Conservation (phyloP, 192 early-diverging fungal genomes). For the Helicostylum pulchrum region DNA sequence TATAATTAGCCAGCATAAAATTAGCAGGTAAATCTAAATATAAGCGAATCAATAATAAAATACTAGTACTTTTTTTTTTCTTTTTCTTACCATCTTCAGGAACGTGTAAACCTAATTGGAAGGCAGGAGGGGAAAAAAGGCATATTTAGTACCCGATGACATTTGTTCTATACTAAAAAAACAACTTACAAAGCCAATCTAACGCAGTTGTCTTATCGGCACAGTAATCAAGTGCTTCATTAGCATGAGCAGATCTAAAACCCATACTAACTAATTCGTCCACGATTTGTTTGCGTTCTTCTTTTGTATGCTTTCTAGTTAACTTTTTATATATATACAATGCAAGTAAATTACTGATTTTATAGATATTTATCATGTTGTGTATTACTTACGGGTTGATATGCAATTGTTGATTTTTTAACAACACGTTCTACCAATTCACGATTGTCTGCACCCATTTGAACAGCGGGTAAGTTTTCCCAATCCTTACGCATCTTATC, state of each 20-base stretch:
- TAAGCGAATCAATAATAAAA: not conserved
- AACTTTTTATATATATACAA: not conserved
- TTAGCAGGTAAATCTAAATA: conserved; percentile 47
- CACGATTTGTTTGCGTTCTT: conserved; percentile 12
- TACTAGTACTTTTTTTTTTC: not conserved
- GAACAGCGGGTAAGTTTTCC: conserved; percentile 61
- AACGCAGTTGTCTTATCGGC: conserved; percentile 48
- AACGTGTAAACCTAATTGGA: conserved; percentile 62
- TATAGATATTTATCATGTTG: conserved; percentile 22
- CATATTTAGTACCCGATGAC: not conserved
- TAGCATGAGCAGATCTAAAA: conserved; percentile 68
- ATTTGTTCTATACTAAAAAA: not conserved
- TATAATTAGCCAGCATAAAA: conserved; percentile 51
- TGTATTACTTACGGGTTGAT: conserved; percentile 11
- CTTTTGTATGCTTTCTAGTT: conserved; percentile 9
- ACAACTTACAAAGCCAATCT: conserved; percentile 77
- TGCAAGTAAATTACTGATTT: not conserved
- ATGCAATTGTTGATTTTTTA: conserved; percentile 31
- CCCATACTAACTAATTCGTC: conserved; percentile 55
- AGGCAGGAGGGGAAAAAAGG: not conserved
- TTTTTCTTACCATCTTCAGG: conserved; percentile 77
- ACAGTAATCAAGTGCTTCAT: conserved; percentile 67
- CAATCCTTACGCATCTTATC: conserved; percentile 50
- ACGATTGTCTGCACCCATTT: conserved; percentile 63
- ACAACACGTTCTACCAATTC: conserved; percentile 64